Conservation (phyloP, 495 filamentous ascomycete genomes). For the Penicillium canariense region DNA sequence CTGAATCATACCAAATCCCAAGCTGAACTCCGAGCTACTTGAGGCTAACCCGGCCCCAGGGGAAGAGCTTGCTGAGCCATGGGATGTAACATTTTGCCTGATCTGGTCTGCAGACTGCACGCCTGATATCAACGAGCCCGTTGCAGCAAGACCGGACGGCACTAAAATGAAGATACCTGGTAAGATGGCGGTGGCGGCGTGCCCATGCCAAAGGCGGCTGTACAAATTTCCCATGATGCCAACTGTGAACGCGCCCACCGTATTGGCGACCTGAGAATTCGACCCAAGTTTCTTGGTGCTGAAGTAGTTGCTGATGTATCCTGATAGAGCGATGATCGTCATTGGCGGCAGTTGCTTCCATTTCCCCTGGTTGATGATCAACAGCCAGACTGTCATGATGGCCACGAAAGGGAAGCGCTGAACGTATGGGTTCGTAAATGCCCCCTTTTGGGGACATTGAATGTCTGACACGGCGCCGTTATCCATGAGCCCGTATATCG, state of each 20-base stretch:
- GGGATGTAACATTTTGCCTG: constrained; percentile 47
- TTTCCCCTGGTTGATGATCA: constrained; percentile 84
- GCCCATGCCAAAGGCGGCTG: constrained; percentile 71
- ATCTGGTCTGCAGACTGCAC: constrained; percentile 74
- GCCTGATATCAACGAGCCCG: constrained; percentile 73
- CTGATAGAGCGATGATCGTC: constrained; percentile 70
- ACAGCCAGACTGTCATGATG: constrained; percentile 57
- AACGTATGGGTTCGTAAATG: constrained; percentile 31
- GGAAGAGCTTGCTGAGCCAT: constrained; percentile 1
- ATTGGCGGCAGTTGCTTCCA: constrained; percentile 86
- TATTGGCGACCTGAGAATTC: constrained; percentile 78
- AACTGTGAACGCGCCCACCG: constrained; percentile 76
- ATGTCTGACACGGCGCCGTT: constrained; percentile 65
- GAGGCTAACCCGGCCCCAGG: constrained; percentile 16
- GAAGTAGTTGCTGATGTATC: constrained; percentile 83
- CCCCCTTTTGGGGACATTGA: constrained; percentile 52
- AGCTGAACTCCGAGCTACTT: constrained; percentile 24
- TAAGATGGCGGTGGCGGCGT: constrained; percentile 80
- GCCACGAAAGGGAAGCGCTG: constrained; percentile 49
- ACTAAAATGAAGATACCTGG: constrained; percentile 92
- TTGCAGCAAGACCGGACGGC: constrained; percentile 77
- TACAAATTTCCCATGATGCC: constrained; percentile 84
- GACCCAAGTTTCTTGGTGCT: constrained; percentile 63
- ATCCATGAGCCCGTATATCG: constrained; percentile 81
- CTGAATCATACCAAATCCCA: constrained; percentile 58